These are phyloP conservation scores for Schizophyllum amplum DNA, from an alignment of 1,284 basidiomycete species.

Conservation along the genomic window DNA sequence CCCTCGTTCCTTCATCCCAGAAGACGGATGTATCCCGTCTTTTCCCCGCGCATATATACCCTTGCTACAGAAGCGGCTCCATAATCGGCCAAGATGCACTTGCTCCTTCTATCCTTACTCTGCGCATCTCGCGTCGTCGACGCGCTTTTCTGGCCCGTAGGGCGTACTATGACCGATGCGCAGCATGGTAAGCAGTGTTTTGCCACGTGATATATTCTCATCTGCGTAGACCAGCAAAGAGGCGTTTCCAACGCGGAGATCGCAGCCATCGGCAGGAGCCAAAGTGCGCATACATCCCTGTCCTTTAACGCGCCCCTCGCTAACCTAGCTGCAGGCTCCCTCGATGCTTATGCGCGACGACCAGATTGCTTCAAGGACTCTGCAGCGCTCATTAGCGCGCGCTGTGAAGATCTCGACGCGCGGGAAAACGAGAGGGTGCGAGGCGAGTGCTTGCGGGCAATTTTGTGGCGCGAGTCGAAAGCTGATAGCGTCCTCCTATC, in stretches of 20 bases:
- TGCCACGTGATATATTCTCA: not conserved
- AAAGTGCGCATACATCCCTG: not conserved
- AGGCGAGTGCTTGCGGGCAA: conserved; percentile 26
- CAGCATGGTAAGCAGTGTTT: not conserved
- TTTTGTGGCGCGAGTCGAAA: no score
- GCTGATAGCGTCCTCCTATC: no score
- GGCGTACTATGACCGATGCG: not conserved
- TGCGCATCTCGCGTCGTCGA: no score
- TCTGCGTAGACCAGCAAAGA: not conserved
- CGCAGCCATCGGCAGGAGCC: not conserved
- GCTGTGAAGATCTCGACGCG: conserved; percentile 51
- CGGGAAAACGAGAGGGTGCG: conserved; percentile 50
- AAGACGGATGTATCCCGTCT: no score
- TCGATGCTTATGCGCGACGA: conserved; percentile 30
- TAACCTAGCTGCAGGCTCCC: conserved; percentile 15
- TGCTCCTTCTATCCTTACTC: no score
- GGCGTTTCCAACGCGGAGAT: not conserved
- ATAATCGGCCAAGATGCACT: no score
- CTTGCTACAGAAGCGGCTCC: no score
- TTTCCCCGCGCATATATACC: no score
- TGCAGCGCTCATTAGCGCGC: conserved; percentile 34
- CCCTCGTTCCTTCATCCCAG: not conserved
- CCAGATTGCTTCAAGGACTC: conserved; percentile 60
- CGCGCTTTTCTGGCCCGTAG: not conserved
- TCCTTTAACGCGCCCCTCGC: not conserved